Percentiles rank a stretch among this genome's conserved stretches.
Evolutionary conservation across 257 asterid genomes (phyloP).

Genomic region (Cinchona pubescens): DNA sequence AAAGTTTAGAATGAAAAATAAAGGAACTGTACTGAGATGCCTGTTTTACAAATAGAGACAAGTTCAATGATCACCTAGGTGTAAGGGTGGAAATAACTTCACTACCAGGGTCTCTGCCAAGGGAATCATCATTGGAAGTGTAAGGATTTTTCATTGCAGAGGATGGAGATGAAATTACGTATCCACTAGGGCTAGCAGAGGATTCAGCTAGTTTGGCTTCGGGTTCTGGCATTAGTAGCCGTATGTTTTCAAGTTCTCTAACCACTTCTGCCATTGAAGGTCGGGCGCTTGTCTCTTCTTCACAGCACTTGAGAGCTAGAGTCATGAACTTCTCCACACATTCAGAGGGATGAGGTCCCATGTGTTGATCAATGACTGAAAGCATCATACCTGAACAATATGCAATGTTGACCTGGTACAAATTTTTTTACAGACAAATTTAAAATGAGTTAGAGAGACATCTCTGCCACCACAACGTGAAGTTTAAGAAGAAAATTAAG

Average conservation of each 20-base stretch:
- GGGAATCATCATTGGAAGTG: constrained; percentile 24
- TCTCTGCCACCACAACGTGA: not conserved
- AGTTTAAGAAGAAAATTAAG: too few relatives aligned
- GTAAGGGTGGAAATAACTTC: constrained; percentile 31
- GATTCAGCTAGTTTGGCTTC: constrained; percentile 18
- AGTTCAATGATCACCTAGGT: constrained; percentile 22
- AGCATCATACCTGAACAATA: constrained; percentile 50
- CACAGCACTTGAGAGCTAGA: constrained; percentile 36
- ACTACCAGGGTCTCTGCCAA: constrained; percentile 32
- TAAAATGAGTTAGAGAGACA: not conserved
- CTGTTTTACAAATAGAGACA: too few relatives aligned
- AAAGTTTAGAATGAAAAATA: too few relatives aligned
- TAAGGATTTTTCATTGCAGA: constrained; percentile 24
- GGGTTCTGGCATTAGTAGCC: constrained; percentile 24
- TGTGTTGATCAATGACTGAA: constrained; percentile 27
- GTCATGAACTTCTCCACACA: constrained; percentile 32
- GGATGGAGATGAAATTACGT: constrained; percentile 16
- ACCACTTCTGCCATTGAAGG: constrained; percentile 39
- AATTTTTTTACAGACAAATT: not conserved
- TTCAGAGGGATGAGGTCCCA: constrained; percentile 34
- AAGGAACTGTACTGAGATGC: too few relatives aligned
- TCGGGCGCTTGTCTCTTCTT: constrained; percentile 29
- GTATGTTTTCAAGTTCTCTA: constrained; percentile 31
- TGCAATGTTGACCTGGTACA: constrained; percentile 67
- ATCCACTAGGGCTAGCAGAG: constrained; percentile 14